Conservation (phyloP, 1,284 basidiomycete genomes). For the Neonothopanus nambi region DNA sequence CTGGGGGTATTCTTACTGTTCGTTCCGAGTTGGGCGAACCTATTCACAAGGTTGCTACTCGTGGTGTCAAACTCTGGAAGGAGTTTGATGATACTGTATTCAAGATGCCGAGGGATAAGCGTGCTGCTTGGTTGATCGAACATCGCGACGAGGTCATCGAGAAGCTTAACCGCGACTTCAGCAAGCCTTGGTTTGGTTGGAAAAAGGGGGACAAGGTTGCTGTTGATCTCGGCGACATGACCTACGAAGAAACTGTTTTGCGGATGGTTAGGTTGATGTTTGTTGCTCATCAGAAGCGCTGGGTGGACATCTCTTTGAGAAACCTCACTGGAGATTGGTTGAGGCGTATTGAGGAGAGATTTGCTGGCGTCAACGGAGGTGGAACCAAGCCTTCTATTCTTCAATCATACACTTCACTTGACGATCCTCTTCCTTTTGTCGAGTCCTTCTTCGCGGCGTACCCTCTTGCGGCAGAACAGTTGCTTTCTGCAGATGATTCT, state of each 20-base stretch:
- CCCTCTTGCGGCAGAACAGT: slow-evolving; percentile 79
- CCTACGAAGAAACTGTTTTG: slow-evolving; percentile 93
- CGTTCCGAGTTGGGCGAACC: slow-evolving; percentile 98
- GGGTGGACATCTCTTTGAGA: slow-evolving; percentile 93
- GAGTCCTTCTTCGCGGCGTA: slow-evolving; percentile 86
- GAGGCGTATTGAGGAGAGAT: slow-evolving; percentile 94
- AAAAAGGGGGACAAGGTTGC: slow-evolving; percentile 89
- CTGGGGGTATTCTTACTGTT: slow-evolving; percentile 95
- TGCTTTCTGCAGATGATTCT: slow-evolving; percentile 93
- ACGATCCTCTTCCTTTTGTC: slow-evolving; percentile 81
- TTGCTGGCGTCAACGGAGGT: slow-evolving; percentile 86
- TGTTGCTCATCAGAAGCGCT: slow-evolving; percentile 87
- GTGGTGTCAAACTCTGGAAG: slow-evolving; percentile 96
- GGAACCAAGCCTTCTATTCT: slow-evolving; percentile 81
- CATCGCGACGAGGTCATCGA: slow-evolving; percentile 89
- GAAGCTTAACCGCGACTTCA: slow-evolving; percentile 93
- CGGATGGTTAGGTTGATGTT: slow-evolving; percentile 94
- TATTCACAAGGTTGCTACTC: slow-evolving; percentile 98
- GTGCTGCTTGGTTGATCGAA: slow-evolving; percentile 83
- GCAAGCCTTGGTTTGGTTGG: slow-evolving; percentile 96
- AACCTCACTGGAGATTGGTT: slow-evolving; percentile 98
- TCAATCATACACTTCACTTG: slow-evolving; percentile 86
- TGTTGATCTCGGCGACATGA: slow-evolving; percentile 93
- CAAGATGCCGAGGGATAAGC: slow-evolving; percentile 94
- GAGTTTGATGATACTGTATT: slow-evolving; percentile 98